Conservation (phyloP, 495 filamentous ascomycete species). For the Aspergillus kassunensis region DNA sequence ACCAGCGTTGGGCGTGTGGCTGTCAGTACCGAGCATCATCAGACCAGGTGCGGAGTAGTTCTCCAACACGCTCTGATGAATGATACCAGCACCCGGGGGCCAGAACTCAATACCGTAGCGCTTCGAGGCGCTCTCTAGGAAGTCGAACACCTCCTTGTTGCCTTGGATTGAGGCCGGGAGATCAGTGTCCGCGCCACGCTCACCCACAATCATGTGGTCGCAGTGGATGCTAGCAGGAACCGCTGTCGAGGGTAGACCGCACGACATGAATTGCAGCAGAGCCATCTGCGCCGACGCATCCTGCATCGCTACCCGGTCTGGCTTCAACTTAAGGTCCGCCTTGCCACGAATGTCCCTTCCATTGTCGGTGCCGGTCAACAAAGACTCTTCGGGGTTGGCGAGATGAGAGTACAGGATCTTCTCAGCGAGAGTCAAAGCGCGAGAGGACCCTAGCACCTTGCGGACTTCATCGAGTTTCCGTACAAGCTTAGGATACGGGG, state of each 20-base stretch:
- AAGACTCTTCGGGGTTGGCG: constrained; percentile 77
- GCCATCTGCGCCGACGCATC: constrained; percentile 99
- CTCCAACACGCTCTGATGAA: constrained; percentile 96
- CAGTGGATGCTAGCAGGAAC: constrained; percentile 98
- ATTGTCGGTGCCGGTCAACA: constrained; percentile 74
- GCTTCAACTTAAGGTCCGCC: constrained; percentile 95
- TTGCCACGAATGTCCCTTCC: constrained; percentile 74
- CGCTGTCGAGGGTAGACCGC: constrained; percentile 83
- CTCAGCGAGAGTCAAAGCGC: constrained; percentile 82
- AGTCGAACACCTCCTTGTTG: constrained; percentile 97
- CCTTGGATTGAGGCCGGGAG: constrained; percentile 80
- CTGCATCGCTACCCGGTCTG: constrained; percentile 97
- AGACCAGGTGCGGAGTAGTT: constrained; percentile 96
- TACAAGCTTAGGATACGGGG: constrained; percentile 62
- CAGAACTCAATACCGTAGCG: constrained; percentile 99
- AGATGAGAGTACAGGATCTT: constrained; percentile 98
- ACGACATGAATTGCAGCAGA: constrained; percentile 96
- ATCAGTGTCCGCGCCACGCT: constrained; percentile 81
- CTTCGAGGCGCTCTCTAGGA: constrained; percentile 88
- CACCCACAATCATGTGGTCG: constrained; percentile 97
- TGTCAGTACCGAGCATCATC: constrained; percentile 99
- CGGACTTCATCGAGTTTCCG: constrained; percentile 62
- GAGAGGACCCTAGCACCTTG: constrained; percentile 60
- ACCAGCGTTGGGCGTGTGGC: constrained; percentile 94
- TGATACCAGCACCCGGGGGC: constrained; percentile 98